Conservation (phyloP, 2,329 filamentous ascomycete species). For the Trichoderma koningii region DNA sequence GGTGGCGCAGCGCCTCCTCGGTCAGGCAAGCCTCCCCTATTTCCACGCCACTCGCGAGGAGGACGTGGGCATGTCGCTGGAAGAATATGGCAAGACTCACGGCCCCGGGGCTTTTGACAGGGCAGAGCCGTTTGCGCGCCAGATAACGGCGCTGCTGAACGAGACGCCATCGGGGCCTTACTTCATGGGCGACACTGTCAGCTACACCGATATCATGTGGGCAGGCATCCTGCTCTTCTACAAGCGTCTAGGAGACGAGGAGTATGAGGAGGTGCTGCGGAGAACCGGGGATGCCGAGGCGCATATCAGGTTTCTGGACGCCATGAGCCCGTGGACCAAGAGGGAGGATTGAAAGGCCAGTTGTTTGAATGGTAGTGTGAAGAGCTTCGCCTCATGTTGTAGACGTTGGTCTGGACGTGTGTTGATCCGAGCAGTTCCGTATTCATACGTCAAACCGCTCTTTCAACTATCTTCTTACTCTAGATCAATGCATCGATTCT, state of each 20-base stretch:
- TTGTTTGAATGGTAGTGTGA: neutral
- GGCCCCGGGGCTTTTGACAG: conserved; percentile 4
- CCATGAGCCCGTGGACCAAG: conserved; percentile 4
- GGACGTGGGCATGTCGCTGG: conserved; percentile 11
- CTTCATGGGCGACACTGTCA: conserved; percentile 9
- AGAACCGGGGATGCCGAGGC: conserved; percentile 3
- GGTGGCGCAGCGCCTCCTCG: neutral
- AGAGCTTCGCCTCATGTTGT: neutral
- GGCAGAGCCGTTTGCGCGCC: conserved; percentile 1
- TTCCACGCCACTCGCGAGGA: conserved; percentile 4
- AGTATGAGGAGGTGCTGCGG: conserved; percentile 1
- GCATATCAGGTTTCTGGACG: conserved; percentile 7
- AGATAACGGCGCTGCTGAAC: conserved; percentile 16
- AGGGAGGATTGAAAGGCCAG: neutral
- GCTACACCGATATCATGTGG: conserved; percentile 18
- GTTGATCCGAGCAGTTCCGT: too few relatives aligned
- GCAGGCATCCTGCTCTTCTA: conserved; percentile 13
- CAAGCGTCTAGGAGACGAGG: conserved; percentile 3
- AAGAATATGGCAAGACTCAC: neutral
- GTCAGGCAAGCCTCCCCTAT: neutral
- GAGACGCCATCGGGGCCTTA: conserved; percentile 2
- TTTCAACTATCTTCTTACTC: too few relatives aligned
- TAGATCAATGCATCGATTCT: too few relatives aligned
- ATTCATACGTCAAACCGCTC: too few relatives aligned
- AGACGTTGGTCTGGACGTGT: too few relatives aligned